A percentile compares a stretch with the other conserved stretches of the same genome.
Conservation (phyloP, 2,329 filamentous ascomycete genomes). For the Stemphylium vesicarium region DNA sequence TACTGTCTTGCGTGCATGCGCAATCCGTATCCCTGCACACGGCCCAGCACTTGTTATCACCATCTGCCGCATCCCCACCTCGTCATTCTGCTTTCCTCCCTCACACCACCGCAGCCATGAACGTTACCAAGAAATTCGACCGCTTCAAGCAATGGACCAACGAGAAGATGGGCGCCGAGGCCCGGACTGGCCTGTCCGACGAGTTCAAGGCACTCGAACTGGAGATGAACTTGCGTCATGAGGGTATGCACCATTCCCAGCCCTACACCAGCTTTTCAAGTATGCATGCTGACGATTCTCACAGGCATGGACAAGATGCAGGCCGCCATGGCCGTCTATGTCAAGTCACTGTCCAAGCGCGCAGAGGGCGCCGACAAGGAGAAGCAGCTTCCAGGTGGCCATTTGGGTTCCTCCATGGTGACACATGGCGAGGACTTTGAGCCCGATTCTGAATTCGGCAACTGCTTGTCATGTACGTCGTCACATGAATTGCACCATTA, state of each 20-base stretch:
- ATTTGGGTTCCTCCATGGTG: conserved; percentile 85
- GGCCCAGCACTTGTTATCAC: conserved; percentile 21
- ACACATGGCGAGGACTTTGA: conserved; percentile 92
- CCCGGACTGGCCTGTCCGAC: conserved; percentile 84
- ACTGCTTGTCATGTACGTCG: conserved; percentile 75
- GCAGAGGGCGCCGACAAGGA: conserved; percentile 87
- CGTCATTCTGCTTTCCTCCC: conserved; percentile 11
- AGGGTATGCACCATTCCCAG: conserved; percentile 64
- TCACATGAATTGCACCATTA: neutral
- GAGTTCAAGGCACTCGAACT: conserved; percentile 89
- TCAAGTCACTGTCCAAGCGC: conserved; percentile 86
- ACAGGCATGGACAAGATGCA: conserved; percentile 90
- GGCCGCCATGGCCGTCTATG: conserved; percentile 80
- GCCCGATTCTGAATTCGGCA: conserved; percentile 86
- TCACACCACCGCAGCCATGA: conserved; percentile 52
- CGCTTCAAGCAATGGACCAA: conserved; percentile 98
- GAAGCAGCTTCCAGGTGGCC: conserved; percentile 79
- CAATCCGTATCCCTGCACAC: conserved; percentile 21
- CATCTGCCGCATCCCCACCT: conserved; percentile 18
- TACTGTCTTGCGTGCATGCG: conserved; percentile 16
- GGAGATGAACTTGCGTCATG: conserved; percentile 88
- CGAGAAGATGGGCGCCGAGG: conserved; percentile 92
- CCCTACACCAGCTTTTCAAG: conserved; percentile 6
- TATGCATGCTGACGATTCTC: conserved; percentile 9
- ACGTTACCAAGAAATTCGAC: conserved; percentile 86